Evolutionary conservation across 2,329 filamentous ascomycete genomes (phyloP).

Genomic region (Fusarium longipes): DNA sequence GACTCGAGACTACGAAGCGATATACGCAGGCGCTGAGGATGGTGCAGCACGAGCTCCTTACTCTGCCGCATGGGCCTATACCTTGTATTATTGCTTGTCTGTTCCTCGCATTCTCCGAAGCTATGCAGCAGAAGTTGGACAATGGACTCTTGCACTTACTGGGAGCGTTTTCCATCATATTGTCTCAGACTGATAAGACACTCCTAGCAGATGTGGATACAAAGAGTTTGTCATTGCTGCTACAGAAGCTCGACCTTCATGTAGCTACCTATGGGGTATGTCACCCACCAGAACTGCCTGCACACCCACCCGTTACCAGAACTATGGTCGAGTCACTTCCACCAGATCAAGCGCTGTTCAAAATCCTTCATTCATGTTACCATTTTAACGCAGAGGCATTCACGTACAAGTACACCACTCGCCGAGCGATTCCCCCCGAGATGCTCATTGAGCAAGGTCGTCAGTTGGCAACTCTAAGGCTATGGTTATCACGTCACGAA

Average conservation of each 20-base stretch:
- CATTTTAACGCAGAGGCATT: constrained; percentile 28
- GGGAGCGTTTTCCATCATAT: constrained; percentile 26
- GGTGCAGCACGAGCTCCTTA: constrained; percentile 29
- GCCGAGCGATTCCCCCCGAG: constrained; percentile 17
- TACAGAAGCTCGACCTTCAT: constrained; percentile 38
- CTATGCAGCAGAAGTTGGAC: constrained; percentile 25
- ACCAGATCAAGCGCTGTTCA: constrained; percentile 8
- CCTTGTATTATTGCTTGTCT: constrained; percentile 37
- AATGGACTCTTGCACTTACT: constrained; percentile 19
- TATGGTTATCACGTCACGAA: constrained; percentile 26
- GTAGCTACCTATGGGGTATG: constrained; percentile 31
- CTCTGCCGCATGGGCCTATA: constrained; percentile 10
- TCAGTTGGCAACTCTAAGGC: constrained; percentile 26
- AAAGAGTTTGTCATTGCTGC: constrained; percentile 9
- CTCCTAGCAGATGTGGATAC: background rate
- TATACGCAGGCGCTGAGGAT: constrained; percentile 28
- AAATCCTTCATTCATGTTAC: constrained; percentile 25
- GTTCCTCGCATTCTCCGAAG: constrained; percentile 25
- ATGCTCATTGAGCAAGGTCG: constrained; percentile 41
- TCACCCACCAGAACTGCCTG: constrained; percentile 22
- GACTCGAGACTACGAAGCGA: constrained; percentile 11
- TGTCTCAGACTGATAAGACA: background rate
- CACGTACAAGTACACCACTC: constrained; percentile 30
- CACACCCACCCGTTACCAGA: background rate
- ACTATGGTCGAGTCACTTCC: background rate